Conservation (phyloP, 2,329 filamentous ascomycete species). For the Anthostomella pinea region DNA sequence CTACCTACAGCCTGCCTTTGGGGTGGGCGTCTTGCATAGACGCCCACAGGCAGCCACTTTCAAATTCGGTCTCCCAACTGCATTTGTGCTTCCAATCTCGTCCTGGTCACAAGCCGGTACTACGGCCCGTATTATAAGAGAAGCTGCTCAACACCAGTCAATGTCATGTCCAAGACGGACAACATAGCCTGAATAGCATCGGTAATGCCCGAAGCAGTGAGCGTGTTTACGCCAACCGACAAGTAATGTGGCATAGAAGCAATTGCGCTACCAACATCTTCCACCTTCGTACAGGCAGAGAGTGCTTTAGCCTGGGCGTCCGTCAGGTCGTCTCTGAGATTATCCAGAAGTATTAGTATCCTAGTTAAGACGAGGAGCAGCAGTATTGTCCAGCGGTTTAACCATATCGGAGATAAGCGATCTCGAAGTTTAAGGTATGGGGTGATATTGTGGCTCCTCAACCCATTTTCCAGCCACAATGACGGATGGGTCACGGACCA, state of each 20-base stretch:
- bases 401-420: constrained; percentile 91
- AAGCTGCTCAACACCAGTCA: constrained; percentile 82
- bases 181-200: constrained; percentile 78
- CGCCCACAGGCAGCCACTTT: too few species aligned
- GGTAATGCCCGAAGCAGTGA: constrained; percentile 78
- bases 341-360: constrained; percentile 71
- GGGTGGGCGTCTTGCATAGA: too few species aligned
- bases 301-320: constrained; percentile 79
- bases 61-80: too few species aligned
- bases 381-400: constrained; percentile 95
- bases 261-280: constrained; percentile 91
- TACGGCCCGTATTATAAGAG: too few species aligned
- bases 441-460: too few species aligned
- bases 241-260: constrained; percentile 98
- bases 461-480: too few species aligned
- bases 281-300: constrained; percentile 85
- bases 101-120: too few species aligned
- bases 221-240: constrained; percentile 79
- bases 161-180: constrained; percentile 70
- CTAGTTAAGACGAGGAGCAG: constrained; percentile 81
- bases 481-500: too few species aligned
- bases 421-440: constrained; percentile 90
- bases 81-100: too few species aligned
- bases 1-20: too few species aligned
- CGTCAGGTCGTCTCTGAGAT: constrained; percentile 70